These are phyloP conservation scores for Pichia ethanolica DNA, from an alignment of 805 yeast species.

Conservation along the genomic window DNA sequence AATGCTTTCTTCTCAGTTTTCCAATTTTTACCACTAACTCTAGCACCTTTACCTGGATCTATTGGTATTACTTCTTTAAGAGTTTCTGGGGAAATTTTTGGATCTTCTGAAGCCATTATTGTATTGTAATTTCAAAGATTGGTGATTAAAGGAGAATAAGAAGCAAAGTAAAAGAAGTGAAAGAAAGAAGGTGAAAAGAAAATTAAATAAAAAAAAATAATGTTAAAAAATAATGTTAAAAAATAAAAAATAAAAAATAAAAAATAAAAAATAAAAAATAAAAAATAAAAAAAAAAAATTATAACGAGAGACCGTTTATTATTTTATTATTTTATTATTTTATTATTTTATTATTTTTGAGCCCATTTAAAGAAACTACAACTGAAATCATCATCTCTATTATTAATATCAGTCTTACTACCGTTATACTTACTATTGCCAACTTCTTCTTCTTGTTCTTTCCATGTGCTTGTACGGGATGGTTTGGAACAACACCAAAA, in stretches of 20 bases:
- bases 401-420: no score
- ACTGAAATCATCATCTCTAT: constrained; percentile 19
- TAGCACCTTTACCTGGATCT: constrained; percentile 22
- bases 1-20: constrained; percentile 61
- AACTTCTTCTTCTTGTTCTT: constrained; percentile 16
- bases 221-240: not conserved
- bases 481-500: constrained; percentile 48
- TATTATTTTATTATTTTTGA: constrained; percentile 13
- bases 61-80: constrained; percentile 7
- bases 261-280: not conserved
- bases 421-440: not conserved
- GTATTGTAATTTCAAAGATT: no score
- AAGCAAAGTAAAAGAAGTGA: not conserved
- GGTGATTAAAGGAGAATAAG: no score
- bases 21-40: constrained; percentile 51
- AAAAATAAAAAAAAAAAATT: not conserved
- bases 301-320: not conserved
- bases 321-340: not conserved
- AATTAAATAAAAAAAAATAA: not conserved
- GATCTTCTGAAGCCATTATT: not conserved
- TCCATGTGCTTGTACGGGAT: constrained; percentile 20
- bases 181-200: not conserved
- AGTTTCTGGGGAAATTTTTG: constrained; percentile 3
- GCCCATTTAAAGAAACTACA: constrained; percentile 54
- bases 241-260: not conserved